Percentiles rank a stretch among this genome's conserved stretches.
Evolutionary conservation across 306 rosid species (phyloP).

Genomic region (Chamaecrista fasciculata): DNA sequence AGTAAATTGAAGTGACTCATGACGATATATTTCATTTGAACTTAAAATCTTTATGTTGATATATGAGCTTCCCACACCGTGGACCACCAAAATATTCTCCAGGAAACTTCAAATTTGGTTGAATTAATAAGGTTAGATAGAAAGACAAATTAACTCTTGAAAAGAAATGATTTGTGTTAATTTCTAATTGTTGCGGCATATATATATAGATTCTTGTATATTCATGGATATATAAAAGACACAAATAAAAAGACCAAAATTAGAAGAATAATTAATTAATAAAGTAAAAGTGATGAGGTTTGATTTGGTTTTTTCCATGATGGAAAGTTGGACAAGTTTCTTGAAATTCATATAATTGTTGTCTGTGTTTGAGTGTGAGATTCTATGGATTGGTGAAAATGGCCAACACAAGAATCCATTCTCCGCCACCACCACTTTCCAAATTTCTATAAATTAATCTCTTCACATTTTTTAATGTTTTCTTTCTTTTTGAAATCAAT

Average conservation of each 20-base stretch:
- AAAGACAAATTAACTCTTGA: not conserved
- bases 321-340: not conserved
- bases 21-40: too few species aligned
- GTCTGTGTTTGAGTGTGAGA: constrained; percentile 10
- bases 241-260: not conserved
- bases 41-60: not conserved
- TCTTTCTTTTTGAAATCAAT: too few species aligned
- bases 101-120: not conserved
- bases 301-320: not conserved
- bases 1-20: too few species aligned
- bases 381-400: constrained; percentile 15
- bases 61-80: too few species aligned
- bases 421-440: not conserved
- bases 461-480: too few species aligned
- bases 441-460: too few species aligned
- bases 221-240: not conserved
- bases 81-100: not conserved
- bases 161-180: not conserved
- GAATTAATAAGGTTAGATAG: not conserved
- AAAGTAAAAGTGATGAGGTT: not conserved
- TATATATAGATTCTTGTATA: not conserved
- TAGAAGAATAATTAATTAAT: not conserved
- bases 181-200: not conserved
- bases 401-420: constrained; percentile 26
- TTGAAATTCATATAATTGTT: not conserved